Base-by-base conservation (phyloP, 2,329 filamentous ascomycete species). In the Paecilomyces sp. region DNA sequence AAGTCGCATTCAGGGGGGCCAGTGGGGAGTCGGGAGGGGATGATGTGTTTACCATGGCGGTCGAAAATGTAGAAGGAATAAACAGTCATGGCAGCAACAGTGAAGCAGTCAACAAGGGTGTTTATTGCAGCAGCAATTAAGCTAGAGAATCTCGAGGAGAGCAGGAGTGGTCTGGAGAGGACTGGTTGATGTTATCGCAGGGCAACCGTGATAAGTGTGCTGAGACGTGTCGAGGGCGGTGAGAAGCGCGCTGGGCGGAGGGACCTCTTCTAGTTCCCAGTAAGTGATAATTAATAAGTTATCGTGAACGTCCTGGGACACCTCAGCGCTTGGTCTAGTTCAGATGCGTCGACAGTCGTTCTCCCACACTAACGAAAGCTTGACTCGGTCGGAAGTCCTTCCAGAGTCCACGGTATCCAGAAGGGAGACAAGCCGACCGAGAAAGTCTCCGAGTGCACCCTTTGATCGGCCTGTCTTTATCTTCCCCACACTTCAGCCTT, bases 41-140 rank as follows among this genome's bases (percentile, higher is more conserved):
- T 47, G 47, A 54, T 36, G 54, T 22, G 30, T 85, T 72, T 83
- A 97, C 94, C 96, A 78, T 99, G 94, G 66, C 94, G 89, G 79
- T 99, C 94, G 75, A 99, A 99, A 73, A 99, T 97, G 82, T 96
- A 96, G 79, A 99, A 96, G 61, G 92, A 92, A 79, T 95, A 97
- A 76, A 97, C 90, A 62, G 89, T 88, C 94, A 99, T 97, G 72
- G 68, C 80, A 74, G 66, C 56, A 22, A 22, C 12, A 33, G 33
- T 28, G 33, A 60, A 70, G 64, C 3, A 50, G 11, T 13, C 5
- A 6, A 30, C n/a, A 28, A 22, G 18, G 15, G 15, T 13, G 54
- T 7, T 13, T 36, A 28, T n/a, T 22, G 54, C 54, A 31, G 28
- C 30, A 25, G 28, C 9, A 31, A 47, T 15, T 6, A 18, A 22